Percentiles rank a stretch among this genome's conserved stretches.
Conservation (phyloP, 2,329 filamentous ascomycete species). For the Paraphaeosphaeria sporulosa region DNA sequence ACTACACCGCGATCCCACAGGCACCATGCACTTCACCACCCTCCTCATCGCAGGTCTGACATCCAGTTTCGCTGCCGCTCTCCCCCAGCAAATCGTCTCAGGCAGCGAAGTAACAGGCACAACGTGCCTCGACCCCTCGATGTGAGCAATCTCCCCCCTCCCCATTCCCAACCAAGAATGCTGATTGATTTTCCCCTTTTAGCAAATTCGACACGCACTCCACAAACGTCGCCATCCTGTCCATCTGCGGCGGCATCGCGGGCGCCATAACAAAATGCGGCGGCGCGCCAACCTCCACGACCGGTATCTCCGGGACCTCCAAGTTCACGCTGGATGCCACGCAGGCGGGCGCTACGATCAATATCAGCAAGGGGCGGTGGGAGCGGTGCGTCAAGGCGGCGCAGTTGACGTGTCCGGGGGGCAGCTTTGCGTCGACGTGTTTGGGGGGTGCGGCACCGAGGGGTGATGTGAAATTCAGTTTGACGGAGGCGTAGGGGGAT, state of each 20-base stretch:
- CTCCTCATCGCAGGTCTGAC: conserved; percentile 16
- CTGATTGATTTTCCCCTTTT: background rate
- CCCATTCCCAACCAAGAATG: conserved; percentile 26
- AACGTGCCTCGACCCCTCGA: conserved; percentile 40
- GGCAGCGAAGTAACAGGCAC: conserved; percentile 41
- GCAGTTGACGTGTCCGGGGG: conserved; percentile 59
- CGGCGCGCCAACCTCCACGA: conserved; percentile 61
- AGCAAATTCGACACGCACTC: conserved; percentile 28
- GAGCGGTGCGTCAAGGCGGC: too few relatives aligned
- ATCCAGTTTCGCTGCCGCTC: too few relatives aligned
- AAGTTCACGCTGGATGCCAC: conserved; percentile 57
- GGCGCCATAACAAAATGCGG: too few relatives aligned
- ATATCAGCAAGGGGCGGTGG: conserved; percentile 62
- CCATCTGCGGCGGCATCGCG: too few relatives aligned
- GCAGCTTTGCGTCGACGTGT: too few relatives aligned
- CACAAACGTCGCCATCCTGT: conserved; percentile 55
- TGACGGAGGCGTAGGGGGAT: conserved; percentile 12
- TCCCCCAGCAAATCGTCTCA: conserved; percentile 27
- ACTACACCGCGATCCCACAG: background rate
- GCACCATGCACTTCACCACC: conserved; percentile 17
- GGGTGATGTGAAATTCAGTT: too few relatives aligned
- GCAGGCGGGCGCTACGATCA: conserved; percentile 57
- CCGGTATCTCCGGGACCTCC: conserved; percentile 57
- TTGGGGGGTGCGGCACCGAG: too few relatives aligned
- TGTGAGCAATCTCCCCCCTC: conserved; percentile 32